phyloP scores from a whole-genome alignment of 179 eudicot genomes.

The Spergularia azorica region DNA sequence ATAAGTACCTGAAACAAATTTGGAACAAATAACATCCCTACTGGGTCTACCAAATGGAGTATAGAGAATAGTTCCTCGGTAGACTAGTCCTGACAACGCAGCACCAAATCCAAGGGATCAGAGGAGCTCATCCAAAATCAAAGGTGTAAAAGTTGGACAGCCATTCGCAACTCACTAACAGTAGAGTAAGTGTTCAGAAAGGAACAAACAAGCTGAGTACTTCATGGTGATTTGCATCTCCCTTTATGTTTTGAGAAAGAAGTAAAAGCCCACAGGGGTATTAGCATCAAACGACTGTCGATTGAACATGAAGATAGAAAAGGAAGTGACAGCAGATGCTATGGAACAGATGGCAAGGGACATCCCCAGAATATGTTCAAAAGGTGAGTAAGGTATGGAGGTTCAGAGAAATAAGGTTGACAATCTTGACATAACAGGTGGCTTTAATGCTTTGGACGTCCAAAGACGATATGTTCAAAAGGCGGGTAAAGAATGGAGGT shows the following conservation, averaged over 20 bases:
- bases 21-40: neutral
- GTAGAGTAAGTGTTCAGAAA: neutral
- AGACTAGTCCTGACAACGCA: neutral
- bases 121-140: neutral
- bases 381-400: too few relatives aligned
- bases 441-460: too few relatives aligned
- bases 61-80: neutral
- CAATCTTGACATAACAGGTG: too few relatives aligned
- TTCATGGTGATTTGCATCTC: neutral
- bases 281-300: neutral
- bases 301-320: neutral
- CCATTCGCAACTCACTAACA: neutral
- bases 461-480: too few relatives aligned
- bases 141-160: neutral
- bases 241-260: too few relatives aligned
- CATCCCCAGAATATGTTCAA: neutral
- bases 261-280: too few relatives aligned
- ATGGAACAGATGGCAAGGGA: neutral
- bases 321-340: neutral
- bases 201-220: neutral
- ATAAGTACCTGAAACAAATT: neutral
- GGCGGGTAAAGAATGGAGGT: too few relatives aligned
- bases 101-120: neutral
- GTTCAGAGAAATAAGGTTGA: too few relatives aligned
- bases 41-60: neutral